Evolutionary conservation across 495 filamentous ascomycete genomes (phyloP).

Genomic region (Penicillium antarcticum): DNA sequence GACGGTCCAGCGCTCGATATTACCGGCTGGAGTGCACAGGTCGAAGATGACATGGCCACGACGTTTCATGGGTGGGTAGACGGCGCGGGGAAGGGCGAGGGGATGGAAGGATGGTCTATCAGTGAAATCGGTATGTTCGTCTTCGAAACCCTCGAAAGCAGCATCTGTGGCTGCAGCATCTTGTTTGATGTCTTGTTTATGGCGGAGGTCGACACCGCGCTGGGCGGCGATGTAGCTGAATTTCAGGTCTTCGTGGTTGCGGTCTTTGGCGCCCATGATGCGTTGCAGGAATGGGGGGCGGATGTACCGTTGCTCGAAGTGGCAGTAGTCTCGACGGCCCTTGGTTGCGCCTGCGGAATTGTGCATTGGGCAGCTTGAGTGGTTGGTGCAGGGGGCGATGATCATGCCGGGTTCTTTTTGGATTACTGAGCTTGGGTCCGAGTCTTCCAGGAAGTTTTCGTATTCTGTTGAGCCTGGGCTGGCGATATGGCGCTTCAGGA

Average conservation of each 20-base stretch:
- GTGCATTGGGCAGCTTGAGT: slow-evolving; percentile 86
- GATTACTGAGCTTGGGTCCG: slow-evolving; percentile 30
- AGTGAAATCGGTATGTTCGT: slow-evolving; percentile 23
- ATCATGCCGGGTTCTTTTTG: slow-evolving; percentile 82
- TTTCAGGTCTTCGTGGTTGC: slow-evolving; percentile 85
- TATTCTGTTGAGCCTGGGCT: slow-evolving; percentile 55
- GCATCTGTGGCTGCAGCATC: slow-evolving; percentile 42
- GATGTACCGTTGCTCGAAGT: slow-evolving; percentile 85
- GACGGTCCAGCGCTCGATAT: slow-evolving; percentile 92
- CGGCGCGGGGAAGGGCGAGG: slow-evolving; percentile 70
- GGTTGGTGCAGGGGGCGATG: slow-evolving; percentile 93
- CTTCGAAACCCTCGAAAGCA: slow-evolving; percentile 50
- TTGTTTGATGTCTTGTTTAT: slow-evolving; percentile 37
- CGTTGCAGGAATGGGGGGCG: slow-evolving; percentile 79
- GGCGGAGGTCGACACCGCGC: slow-evolving; percentile 59
- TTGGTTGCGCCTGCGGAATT: slow-evolving; percentile 58
- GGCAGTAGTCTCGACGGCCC: slow-evolving; percentile 85
- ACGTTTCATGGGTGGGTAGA: slow-evolving; percentile 81
- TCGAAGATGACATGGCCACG: slow-evolving; percentile 85
- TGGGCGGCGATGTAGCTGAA: slow-evolving; percentile 90
- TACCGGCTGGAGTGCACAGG: slow-evolving; percentile 80
- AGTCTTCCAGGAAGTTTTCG: slow-evolving; percentile 36
- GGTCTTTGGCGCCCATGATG: slow-evolving; percentile 63
- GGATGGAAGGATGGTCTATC: slow-evolving; percentile 41
- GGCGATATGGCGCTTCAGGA: slow-evolving; percentile 73